A percentile compares a stretch with the other conserved stretches of the same genome.
These are phyloP conservation scores for Epichloe sibirici DNA, from an alignment of 2,329 filamentous ascomycete genomes.

Conservation along the genomic window DNA sequence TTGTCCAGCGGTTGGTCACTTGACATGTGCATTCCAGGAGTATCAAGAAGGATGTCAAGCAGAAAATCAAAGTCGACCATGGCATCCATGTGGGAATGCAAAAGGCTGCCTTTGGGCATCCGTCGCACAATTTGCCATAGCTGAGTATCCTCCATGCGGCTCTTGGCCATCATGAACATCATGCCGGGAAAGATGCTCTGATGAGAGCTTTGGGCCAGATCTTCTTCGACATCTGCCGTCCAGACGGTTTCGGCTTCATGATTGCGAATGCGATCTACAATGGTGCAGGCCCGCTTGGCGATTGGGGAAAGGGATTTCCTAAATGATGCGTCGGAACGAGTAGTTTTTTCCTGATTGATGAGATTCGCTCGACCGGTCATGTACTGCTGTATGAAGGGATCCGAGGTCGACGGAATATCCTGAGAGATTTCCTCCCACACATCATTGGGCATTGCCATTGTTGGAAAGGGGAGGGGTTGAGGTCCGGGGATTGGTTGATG, in stretches of 20 bases:
- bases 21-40: slow-evolving; percentile 63
- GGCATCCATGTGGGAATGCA: slow-evolving; percentile 83
- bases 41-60: slow-evolving; percentile 56
- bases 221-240: slow-evolving; percentile 62
- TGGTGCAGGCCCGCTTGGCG: slow-evolving; percentile 62
- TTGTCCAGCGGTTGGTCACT: slow-evolving; percentile 43
- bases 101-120: slow-evolving; percentile 79
- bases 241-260: slow-evolving; percentile 67
- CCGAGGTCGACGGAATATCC: slow-evolving; percentile 45
- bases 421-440: slow-evolving; percentile 46
- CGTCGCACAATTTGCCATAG: slow-evolving; percentile 73
- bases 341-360: slow-evolving; percentile 68
- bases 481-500: too few species aligned
- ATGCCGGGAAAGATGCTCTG: slow-evolving; percentile 71
- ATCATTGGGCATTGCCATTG: slow-evolving; percentile 36
- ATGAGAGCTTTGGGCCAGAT: slow-evolving; percentile 47
- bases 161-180: slow-evolving; percentile 82
- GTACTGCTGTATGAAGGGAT: slow-evolving; percentile 76
- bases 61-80: slow-evolving; percentile 83
- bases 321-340: slow-evolving; percentile 64
- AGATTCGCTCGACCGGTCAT: slow-evolving; percentile 62
- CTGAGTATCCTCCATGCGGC: slow-evolving; percentile 72
- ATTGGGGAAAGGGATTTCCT: slow-evolving; percentile 65
- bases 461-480: not conserved
- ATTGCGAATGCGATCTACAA: slow-evolving; percentile 67